These are phyloP conservation scores for Talaromyces albobiverticillius DNA, from an alignment of 2,329 filamentous ascomycete genomes.

Conservation along the genomic window DNA sequence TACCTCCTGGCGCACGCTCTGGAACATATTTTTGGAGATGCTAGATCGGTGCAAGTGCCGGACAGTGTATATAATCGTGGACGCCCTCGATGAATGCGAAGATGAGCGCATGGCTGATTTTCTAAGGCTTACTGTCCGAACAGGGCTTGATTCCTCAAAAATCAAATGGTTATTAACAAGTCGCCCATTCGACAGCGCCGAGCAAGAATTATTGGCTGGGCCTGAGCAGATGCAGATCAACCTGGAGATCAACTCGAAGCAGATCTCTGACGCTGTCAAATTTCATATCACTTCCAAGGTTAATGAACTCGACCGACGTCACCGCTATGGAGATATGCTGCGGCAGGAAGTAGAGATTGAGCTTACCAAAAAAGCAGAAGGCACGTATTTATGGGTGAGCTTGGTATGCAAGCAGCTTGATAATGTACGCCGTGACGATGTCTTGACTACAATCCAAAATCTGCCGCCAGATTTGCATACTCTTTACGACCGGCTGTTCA, in stretches of 20 bases:
- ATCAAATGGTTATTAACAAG: constrained; percentile 31
- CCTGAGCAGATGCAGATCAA: constrained; percentile 21
- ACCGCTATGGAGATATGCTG: constrained; percentile 16
- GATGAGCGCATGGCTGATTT: constrained; percentile 16
- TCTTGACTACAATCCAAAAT: constrained; percentile 10
- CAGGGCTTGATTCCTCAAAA: constrained; percentile 21
- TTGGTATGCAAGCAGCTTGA: constrained; percentile 25
- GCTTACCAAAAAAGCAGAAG: constrained; percentile 17
- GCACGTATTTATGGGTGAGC: constrained; percentile 27
- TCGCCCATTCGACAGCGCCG: constrained; percentile 23
- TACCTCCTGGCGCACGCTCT: constrained; percentile 34
- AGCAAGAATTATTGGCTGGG: constrained; percentile 16
- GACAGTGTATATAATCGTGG: constrained; percentile 24
- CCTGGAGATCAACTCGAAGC: constrained; percentile 17
- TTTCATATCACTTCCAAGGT: constrained; percentile 21
- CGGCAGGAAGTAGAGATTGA: constrained; percentile 9
- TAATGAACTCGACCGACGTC: constrained; percentile 18
- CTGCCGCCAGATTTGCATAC: constrained; percentile 21
- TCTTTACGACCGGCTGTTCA: constrained; percentile 23
- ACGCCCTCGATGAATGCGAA: constrained; percentile 28
- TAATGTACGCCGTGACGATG: background rate
- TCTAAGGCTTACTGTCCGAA: constrained; percentile 13
- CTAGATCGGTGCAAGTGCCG: constrained; percentile 16
- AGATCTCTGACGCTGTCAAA: constrained; percentile 21
- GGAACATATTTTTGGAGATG: constrained; percentile 36